Percentiles rank a stretch among this genome's conserved stretches.
Evolutionary conservation across 2,329 filamentous ascomycete genomes (phyloP).

Genomic region (Colletotrichum trifolii): DNA sequence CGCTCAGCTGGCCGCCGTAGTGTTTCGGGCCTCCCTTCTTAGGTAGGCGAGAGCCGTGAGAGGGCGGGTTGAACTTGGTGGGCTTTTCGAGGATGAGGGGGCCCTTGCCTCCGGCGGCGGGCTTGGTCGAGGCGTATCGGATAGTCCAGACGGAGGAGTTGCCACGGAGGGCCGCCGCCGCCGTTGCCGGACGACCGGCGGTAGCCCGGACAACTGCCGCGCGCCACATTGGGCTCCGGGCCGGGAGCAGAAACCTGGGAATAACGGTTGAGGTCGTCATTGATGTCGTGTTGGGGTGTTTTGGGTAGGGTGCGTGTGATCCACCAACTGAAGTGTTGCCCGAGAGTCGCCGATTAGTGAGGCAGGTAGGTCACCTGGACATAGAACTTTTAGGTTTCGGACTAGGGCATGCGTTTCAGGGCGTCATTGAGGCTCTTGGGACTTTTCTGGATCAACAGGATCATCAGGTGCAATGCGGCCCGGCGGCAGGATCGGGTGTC

Average conservation of each 20-base stretch:
- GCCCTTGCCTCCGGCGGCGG: constrained; percentile 53
- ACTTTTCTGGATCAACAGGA: constrained; percentile 16
- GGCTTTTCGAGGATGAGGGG: constrained; percentile 85
- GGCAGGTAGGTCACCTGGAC: constrained; percentile 22
- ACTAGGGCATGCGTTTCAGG: constrained; percentile 25
- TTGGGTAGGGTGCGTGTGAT: constrained; percentile 7
- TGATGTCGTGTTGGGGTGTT: constrained; percentile 24
- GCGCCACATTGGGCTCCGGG: constrained; percentile 67
- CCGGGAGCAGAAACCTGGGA: constrained; percentile 75
- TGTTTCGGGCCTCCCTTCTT: constrained; percentile 69
- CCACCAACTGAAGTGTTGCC: constrained; percentile 4
- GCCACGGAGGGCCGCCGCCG: constrained; percentile 14
- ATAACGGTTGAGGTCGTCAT: constrained; percentile 65
- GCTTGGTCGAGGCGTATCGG: constrained; percentile 47
- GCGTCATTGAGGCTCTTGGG: constrained; percentile 32
- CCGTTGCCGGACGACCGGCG: constrained; percentile 40
- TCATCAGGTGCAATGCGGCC: constrained; percentile 19
- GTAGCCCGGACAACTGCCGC: constrained; percentile 41
- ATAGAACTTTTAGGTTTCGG: constrained; percentile 14
- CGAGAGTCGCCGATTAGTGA: constrained; percentile 13
- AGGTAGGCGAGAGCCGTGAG: constrained; percentile 79
- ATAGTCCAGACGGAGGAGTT: constrained; percentile 39
- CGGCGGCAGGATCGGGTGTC: constrained; percentile 13
- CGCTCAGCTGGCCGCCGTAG: constrained; percentile 79
- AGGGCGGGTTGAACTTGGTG: constrained; percentile 89